Evolutionary conservation across 2,329 filamentous ascomycete species (phyloP), one percentile per base, ranked within the genome.

Genomic region (Ustulina deusta): DNA sequence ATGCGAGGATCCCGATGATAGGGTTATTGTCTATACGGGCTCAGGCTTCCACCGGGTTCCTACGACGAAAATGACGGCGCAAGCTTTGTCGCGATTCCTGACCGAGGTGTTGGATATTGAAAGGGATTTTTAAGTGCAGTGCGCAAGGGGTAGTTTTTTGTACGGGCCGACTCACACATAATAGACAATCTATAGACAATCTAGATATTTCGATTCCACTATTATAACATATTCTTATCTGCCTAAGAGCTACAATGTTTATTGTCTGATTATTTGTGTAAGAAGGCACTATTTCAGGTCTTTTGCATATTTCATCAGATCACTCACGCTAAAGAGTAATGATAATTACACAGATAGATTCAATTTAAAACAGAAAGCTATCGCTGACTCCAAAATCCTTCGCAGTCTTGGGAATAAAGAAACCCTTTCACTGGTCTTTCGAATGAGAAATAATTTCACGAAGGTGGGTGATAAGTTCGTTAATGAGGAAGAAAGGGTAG

Each of bases 1-100:
- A 54, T 68, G 65, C 44, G 65, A 68, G 20, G 65, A 68, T 27
- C 32, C 65, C 10, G 61, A 68, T 20, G 65, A 68, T 38, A 68
- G 34, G 52, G 64, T 66, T 52, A 36, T 66, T 49, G 64, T 66
- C 7, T 66, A 66, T 32, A 49, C 40, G 11, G 64, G 64, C 44
- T 66, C 64, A 15, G 64, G 64, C 22, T 66, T 66, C 34, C 64
- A 66, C 54, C 51, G 64, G 6, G 64, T 66, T 25, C 64, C 64
- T 38, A 34, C 64, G 46, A 66, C 64, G 7, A 66, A 52, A 27
- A 59, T 66, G 49, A 66, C 64, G 5, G 29, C 64, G 22, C 64
- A 66, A 49, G 59, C 64, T n/a, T 44, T 66, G 59, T 59, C 64
- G 44, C 59, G 64, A 51, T 66, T 66, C 58, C n/a, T 66, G 42